phyloP scores from a whole-genome alignment of 2,329 filamentous ascomycete species.

The Pseudogymnoascus sp. region DNA sequence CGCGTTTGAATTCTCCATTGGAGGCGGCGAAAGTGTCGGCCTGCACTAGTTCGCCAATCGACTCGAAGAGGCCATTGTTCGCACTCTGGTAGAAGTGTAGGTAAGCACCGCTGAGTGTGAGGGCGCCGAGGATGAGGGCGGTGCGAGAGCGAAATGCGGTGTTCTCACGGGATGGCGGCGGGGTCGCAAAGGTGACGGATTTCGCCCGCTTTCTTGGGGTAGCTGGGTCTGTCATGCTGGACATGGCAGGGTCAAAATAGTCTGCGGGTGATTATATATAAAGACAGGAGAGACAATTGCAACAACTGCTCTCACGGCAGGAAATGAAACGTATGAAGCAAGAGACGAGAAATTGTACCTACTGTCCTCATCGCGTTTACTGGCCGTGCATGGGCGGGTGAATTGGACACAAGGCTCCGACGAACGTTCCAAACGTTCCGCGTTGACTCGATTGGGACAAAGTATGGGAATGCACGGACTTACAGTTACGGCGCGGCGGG shows the following conservation, averaged over 20 bases:
- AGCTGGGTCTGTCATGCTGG: not conserved
- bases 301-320: not conserved
- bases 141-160: not conserved
- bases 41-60: not conserved
- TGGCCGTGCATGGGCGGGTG: not conserved
- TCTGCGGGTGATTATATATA: not conserved
- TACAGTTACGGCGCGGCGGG: not conserved
- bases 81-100: not conserved
- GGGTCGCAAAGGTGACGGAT: not conserved
- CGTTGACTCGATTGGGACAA: not conserved
- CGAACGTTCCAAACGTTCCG: not conserved
- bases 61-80: not conserved
- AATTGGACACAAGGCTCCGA: slow-evolving; percentile 1
- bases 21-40: not conserved
- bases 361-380: not conserved
- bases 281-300: not conserved
- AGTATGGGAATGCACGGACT: not conserved
- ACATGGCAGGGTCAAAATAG: not conserved
- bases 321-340: not conserved
- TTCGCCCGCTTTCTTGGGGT: not conserved
- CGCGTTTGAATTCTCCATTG: not conserved
- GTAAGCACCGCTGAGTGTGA: not conserved
- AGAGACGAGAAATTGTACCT: not conserved
- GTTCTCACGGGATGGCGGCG: not conserved
- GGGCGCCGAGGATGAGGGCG: not conserved